phyloP scores from a whole-genome alignment of 192 early-diverging fungal genomes.

The Radiomyces spectabilis region DNA sequence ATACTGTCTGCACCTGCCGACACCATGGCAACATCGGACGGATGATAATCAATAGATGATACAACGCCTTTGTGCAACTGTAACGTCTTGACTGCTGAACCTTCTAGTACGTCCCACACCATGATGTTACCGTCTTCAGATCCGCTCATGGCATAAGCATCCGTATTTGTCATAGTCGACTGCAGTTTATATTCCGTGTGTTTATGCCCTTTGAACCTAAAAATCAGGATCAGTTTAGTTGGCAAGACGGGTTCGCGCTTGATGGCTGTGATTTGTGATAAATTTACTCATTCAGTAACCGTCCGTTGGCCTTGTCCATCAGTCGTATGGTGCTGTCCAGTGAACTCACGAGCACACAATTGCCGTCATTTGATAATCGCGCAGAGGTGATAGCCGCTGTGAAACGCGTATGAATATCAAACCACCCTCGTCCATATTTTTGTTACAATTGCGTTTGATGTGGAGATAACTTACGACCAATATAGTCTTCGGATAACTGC shows the following conservation, averaged over 20 bases:
- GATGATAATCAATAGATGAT: constrained; percentile 65
- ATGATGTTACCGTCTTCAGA: constrained; percentile 84
- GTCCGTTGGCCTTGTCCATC: constrained; percentile 74
- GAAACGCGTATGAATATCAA: too few species aligned
- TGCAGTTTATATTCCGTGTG: constrained; percentile 72
- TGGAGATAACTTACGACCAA: constrained; percentile 52
- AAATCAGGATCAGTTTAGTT: background rate
- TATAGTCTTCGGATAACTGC: constrained; percentile 53
- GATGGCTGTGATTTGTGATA: too few species aligned
- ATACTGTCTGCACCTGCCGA: constrained; percentile 62
- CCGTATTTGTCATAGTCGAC: constrained; percentile 61
- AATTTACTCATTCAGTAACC: constrained; percentile 66
- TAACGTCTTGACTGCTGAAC: background rate
- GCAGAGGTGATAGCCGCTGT: constrained; percentile 73
- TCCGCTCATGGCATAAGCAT: constrained; percentile 73
- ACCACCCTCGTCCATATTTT: background rate
- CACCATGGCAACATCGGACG: constrained; percentile 47
- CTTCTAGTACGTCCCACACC: constrained; percentile 78
- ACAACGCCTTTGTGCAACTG: constrained; percentile 54
- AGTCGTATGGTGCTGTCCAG: constrained; percentile 78
- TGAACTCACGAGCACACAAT: constrained; percentile 67
- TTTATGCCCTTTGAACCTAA: constrained; percentile 72
- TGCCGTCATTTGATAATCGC: constrained; percentile 53
- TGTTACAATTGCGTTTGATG: background rate
- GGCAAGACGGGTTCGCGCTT: too few species aligned